Conservation (phyloP, 2,329 filamentous ascomycete species). For the Fusarium bulbicola region DNA sequence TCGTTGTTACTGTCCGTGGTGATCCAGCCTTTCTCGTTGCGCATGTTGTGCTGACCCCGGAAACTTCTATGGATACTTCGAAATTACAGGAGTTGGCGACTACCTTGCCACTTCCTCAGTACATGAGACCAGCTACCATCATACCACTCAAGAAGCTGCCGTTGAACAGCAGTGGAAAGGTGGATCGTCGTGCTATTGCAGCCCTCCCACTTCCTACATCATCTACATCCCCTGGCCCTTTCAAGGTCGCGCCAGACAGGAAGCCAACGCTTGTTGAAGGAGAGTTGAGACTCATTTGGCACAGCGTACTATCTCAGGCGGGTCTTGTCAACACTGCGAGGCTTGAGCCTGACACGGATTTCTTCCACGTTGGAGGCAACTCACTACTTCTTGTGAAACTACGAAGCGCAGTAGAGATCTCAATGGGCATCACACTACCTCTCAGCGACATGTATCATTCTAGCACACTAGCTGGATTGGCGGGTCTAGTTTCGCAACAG, state of each 20-base stretch:
- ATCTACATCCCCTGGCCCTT: rapidly evolving
- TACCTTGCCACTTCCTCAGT: not conserved
- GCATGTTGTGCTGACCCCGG: not conserved
- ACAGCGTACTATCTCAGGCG: not conserved
- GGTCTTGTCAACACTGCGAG: not conserved
- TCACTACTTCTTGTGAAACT: not conserved
- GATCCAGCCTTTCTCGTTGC: not conserved
- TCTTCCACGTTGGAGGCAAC: not conserved
- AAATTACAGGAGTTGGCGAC: not conserved
- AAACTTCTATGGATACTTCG: rapidly evolving
- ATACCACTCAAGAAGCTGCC: not conserved
- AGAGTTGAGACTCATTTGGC: not conserved
- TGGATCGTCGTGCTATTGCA: not conserved
- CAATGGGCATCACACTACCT: not conserved
- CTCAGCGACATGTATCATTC: not conserved
- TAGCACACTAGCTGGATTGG: not conserved
- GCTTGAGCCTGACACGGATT: not conserved
- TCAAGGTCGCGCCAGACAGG: rapidly evolving
- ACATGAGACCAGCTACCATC: not conserved
- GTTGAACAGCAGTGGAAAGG: not conserved
- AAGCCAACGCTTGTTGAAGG: not conserved
- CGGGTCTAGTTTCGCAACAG: not conserved
- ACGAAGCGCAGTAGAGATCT: not conserved
- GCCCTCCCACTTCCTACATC: not conserved
- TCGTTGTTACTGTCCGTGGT: not conserved